Evolutionary conservation across 2,329 filamentous ascomycete species (phyloP).

Genomic region (Podosphaera xanthii): DNA sequence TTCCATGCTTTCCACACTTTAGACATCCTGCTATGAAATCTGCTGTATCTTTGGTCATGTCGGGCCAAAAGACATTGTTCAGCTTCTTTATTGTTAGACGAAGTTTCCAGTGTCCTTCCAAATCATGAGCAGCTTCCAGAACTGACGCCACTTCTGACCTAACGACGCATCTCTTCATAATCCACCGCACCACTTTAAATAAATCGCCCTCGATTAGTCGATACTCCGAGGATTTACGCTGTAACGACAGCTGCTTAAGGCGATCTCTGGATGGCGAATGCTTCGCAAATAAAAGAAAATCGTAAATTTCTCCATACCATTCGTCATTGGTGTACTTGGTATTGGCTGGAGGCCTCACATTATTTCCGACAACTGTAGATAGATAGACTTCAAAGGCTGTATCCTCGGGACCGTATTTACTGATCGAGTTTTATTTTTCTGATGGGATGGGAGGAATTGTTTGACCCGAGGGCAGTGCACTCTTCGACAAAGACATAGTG

Average conservation of each 20-base stretch:
- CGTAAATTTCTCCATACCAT: neutral
- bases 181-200: neutral
- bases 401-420: neutral
- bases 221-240: neutral
- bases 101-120: neutral
- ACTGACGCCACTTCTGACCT: neutral
- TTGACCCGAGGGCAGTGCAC: neutral
- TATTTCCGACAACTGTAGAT: neutral
- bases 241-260: neutral
- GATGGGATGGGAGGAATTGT: neutral
- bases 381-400: neutral
- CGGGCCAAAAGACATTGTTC: neutral
- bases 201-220: neutral
- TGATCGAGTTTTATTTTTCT: neutral
- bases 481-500: neutral
- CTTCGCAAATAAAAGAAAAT: neutral
- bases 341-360: neutral
- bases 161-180: neutral
- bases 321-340: neutral
- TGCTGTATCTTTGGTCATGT: neutral
- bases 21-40: neutral
- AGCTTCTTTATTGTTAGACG: neutral
- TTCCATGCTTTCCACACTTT: neutral
- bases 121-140: neutral
- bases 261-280: neutral